These are phyloP conservation scores for Penstemon eatonii DNA, from an alignment of 257 asterid genomes.

Conservation along the genomic window DNA sequence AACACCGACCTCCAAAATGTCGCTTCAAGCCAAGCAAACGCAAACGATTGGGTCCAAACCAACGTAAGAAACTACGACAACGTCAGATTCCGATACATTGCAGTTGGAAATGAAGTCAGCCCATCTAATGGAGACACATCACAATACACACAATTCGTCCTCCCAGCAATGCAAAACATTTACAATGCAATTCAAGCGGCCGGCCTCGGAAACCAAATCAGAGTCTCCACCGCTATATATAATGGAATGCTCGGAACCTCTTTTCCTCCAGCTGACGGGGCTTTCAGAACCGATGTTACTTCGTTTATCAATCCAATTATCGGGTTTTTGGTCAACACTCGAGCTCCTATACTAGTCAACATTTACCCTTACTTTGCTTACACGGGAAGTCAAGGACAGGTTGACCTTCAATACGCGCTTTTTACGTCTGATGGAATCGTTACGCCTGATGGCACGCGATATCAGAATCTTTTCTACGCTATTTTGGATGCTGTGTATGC, in stretches of 20 bases:
- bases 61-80: constrained; percentile 44
- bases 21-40: constrained; percentile 53
- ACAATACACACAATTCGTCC: constrained; percentile 24
- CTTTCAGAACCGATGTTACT: constrained; percentile 22
- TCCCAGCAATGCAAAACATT: constrained; percentile 34
- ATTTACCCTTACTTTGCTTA: constrained; percentile 40
- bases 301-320: constrained; percentile 23
- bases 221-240: constrained; percentile 33
- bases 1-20: constrained; percentile 40
- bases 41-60: constrained; percentile 54
- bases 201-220: constrained; percentile 27
- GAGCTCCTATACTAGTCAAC: constrained; percentile 33
- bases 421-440: constrained; percentile 24
- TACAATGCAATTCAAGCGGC: constrained; percentile 27
- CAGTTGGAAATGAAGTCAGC: constrained; percentile 61
- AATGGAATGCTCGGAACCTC: constrained; percentile 26
- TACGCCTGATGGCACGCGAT: constrained; percentile 29
- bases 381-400: constrained; percentile 1
- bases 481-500: constrained; percentile 28
- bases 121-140: constrained; percentile 24
- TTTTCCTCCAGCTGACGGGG: constrained; percentile 37
- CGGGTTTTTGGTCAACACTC: constrained; percentile 10
- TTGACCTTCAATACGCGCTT: constrained; percentile 28
- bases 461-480: constrained; percentile 37
- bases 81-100: constrained; percentile 47